phyloP scores from a whole-genome alignment of 2,329 filamentous ascomycete species.

The Cercospora sp. region DNA sequence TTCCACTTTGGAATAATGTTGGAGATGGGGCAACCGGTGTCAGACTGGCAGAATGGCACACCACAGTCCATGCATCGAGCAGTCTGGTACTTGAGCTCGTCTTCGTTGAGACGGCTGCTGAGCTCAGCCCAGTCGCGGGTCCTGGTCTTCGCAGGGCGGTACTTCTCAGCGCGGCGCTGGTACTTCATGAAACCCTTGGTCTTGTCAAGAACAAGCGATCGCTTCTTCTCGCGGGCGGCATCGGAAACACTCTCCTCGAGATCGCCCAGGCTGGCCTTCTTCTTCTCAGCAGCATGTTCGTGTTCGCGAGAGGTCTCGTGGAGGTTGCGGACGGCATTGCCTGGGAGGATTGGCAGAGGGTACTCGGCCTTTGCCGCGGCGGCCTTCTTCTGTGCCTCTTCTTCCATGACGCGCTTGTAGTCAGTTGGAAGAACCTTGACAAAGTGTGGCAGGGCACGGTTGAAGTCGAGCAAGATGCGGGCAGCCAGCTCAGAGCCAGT shows the following conservation, averaged over 20 bases:
- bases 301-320: slow-evolving; percentile 58
- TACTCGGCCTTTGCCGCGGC: slow-evolving; percentile 83
- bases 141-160: slow-evolving; percentile 78
- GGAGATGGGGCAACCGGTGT: slow-evolving; percentile 90
- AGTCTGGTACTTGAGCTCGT: slow-evolving; percentile 94
- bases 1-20: slow-evolving; percentile 99
- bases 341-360: slow-evolving; percentile 73
- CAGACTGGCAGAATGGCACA: slow-evolving; percentile 96
- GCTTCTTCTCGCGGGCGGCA: slow-evolving; percentile 82
- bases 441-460: slow-evolving; percentile 82
- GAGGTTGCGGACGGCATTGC: slow-evolving; percentile 58
- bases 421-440: slow-evolving; percentile 92
- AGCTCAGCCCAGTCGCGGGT: slow-evolving; percentile 94
- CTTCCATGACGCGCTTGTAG: slow-evolving; percentile 88
- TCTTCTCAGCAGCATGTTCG: slow-evolving; percentile 62
- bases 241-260: slow-evolving; percentile 91
- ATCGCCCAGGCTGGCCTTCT: slow-evolving; percentile 71
- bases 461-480: slow-evolving; percentile 93
- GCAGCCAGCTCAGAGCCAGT: slow-evolving; percentile 94
- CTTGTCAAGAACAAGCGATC: slow-evolving; percentile 92
- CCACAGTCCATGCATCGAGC: slow-evolving; percentile 98
- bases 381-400: slow-evolving; percentile 81
- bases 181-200: slow-evolving; percentile 98
- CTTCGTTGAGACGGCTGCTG: slow-evolving; percentile 81
- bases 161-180: slow-evolving; percentile 88